These are phyloP conservation scores for Beauveria brongniartii DNA, from an alignment of 2,329 filamentous ascomycete genomes.

Conservation along the genomic window DNA sequence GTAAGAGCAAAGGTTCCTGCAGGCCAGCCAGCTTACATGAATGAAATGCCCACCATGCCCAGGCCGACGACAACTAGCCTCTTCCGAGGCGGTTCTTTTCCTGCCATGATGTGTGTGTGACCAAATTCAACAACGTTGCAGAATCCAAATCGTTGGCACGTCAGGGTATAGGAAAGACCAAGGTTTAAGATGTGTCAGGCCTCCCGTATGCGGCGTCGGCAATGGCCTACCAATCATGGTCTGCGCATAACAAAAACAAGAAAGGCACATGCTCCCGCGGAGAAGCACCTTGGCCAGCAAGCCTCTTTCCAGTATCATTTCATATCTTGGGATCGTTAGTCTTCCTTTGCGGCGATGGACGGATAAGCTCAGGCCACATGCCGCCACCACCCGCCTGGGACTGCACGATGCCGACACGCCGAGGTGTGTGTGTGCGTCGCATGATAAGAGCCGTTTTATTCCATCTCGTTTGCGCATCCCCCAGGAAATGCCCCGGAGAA, in stretches of 20 bases:
- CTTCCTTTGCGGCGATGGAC: neutral
- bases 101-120: neutral
- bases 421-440: neutral
- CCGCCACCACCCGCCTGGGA: neutral
- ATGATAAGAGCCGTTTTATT: constrained; percentile 1
- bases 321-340: neutral
- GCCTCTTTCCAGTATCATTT: neutral
- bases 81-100: constrained; percentile 31
- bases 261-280: neutral
- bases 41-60: constrained; percentile 86
- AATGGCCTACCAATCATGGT: neutral
- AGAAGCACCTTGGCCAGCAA: neutral
- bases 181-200: neutral
- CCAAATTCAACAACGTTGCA: neutral
- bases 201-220: neutral
- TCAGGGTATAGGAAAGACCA: neutral
- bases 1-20: neutral
- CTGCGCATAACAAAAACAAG: neutral
- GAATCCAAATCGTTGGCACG: neutral
- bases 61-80: constrained; percentile 76
- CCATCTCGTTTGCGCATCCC: neutral
- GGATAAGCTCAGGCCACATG: neutral
- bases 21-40: constrained; percentile 54
- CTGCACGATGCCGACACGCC: neutral
- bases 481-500: constrained; percentile 3